Evolutionary conservation across 345 rosid species (phyloP).

Genomic region (Eucalyptus albens): DNA sequence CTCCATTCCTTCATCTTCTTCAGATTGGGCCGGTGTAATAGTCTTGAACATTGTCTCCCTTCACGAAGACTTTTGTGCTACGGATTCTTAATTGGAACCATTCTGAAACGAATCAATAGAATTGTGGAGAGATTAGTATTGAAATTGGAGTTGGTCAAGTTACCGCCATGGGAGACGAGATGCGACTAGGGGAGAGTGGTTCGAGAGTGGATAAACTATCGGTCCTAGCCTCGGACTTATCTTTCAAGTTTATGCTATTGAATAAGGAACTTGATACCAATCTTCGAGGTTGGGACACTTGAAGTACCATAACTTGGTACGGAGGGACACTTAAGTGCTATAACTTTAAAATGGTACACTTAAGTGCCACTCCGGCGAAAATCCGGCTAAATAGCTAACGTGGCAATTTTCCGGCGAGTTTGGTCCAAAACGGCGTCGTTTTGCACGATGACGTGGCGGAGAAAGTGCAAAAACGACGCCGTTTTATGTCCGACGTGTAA

Average conservation of each 20-base stretch:
- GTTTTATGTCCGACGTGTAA: no score
- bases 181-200: neutral
- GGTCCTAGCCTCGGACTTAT: neutral
- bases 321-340: no score
- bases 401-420: no score
- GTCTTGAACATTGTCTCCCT: neutral
- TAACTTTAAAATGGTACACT: no score
- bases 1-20: neutral
- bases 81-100: neutral
- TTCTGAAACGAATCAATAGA: neutral
- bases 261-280: neutral
- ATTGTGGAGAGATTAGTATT: neutral
- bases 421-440: no score
- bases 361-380: no score
- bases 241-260: neutral
- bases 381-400: no score
- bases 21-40: neutral
- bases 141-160: neutral
- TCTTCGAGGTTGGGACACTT: neutral
- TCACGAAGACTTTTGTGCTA: neutral
- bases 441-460: no score
- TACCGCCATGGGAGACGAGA: neutral
- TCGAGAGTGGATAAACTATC: neutral
- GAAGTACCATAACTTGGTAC: no score
- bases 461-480: no score